Conservation (phyloP, 1,284 basidiomycete genomes). For the Puccinia triticina region DNA sequence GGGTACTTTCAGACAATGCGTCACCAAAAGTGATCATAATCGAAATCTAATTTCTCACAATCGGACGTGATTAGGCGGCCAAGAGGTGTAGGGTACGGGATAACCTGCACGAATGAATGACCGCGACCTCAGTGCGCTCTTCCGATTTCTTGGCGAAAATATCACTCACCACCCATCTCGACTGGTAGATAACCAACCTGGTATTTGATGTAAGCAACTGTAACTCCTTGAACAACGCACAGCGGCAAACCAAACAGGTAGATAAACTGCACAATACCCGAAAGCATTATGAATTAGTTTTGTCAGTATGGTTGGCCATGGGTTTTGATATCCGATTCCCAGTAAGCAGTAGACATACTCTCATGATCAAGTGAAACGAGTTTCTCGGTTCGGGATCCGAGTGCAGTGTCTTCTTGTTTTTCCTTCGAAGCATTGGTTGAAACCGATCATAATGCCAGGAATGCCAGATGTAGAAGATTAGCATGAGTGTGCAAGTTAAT, state of each 20-base stretch:
- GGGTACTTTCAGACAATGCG: background rate
- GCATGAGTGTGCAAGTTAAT: conserved; percentile 19
- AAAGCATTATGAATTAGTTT: background rate
- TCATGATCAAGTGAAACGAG: conserved; percentile 37
- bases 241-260: conserved; percentile 30
- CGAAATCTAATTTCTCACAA: background rate
- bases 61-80: conserved; percentile 1
- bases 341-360: background rate
- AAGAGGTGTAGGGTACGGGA: conserved; percentile 34
- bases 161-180: conserved; percentile 27
- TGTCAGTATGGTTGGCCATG: background rate
- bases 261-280: conserved; percentile 18
- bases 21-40: background rate
- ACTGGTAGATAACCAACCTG: conserved; percentile 35
- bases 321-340: background rate
- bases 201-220: conserved; percentile 37
- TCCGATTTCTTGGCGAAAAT: background rate
- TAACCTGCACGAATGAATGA: background rate
- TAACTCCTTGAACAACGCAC: conserved; percentile 12
- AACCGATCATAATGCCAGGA: conserved; percentile 43
- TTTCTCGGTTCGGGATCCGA: conserved; percentile 4
- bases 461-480: conserved; percentile 37
- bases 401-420: background rate
- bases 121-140: background rate
- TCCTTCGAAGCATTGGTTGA: conserved; percentile 5